Conservation (phyloP, 2,329 filamentous ascomycete species). For the Dothistroma septosporum region DNA sequence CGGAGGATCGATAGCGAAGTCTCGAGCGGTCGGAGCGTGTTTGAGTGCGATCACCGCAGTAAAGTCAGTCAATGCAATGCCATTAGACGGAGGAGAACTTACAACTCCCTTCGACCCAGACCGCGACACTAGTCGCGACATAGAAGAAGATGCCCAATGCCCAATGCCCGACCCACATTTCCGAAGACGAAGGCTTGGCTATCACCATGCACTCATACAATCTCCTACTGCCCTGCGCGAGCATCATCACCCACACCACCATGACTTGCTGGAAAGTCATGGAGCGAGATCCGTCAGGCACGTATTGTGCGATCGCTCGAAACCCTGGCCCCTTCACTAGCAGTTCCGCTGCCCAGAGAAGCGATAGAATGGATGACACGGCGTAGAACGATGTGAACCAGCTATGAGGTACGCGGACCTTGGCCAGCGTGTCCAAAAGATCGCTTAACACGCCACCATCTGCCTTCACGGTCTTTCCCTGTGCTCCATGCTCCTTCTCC, state of each 20-base stretch:
- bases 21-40: conserved; percentile 34
- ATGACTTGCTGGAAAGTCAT: conserved; percentile 61
- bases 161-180: conserved; percentile 86
- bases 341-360: conserved; percentile 65
- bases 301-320: conserved; percentile 40
- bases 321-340: conserved; percentile 53
- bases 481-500: neutral
- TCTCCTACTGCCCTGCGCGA: conserved; percentile 69
- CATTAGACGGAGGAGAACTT: conserved; percentile 31
- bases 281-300: conserved; percentile 31
- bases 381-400: conserved; percentile 91
- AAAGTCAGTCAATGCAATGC: conserved; percentile 8
- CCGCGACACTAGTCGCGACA: conserved; percentile 62
- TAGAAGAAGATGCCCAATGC: conserved; percentile 75
- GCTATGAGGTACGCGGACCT: conserved; percentile 69
- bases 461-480: neutral
- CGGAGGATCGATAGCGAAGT: conserved; percentile 41
- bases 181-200: conserved; percentile 62
- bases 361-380: conserved; percentile 62
- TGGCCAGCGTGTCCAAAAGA: conserved; percentile 46
- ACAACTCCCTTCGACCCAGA: conserved; percentile 84
- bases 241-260: conserved; percentile 68
- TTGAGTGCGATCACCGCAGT: conserved; percentile 32
- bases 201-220: conserved; percentile 70
- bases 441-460: neutral